Evolutionary conservation across 140 eudicot species (phyloP).

Genomic region (Bidens hawaiensis): DNA sequence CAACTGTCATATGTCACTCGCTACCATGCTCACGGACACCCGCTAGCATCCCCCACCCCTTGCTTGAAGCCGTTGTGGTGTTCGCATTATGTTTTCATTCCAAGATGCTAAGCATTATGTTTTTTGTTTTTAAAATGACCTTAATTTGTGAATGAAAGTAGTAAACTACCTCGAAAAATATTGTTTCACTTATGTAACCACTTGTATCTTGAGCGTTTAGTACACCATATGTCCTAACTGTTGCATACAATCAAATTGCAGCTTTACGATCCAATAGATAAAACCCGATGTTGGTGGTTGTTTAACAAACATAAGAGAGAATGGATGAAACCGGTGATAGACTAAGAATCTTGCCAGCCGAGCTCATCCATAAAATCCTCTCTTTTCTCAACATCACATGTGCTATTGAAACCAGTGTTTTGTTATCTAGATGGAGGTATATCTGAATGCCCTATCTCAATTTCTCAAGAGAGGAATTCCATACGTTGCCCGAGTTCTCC

Average conservation of each 20-base stretch:
- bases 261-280: neutral
- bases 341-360: conserved; percentile 20
- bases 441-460: conserved; percentile 15
- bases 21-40: no score
- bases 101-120: no score
- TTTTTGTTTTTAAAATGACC: no score
- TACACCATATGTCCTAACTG: neutral
- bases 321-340: conserved; percentile 3
- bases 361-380: conserved; percentile 5
- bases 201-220: neutral
- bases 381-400: neutral
- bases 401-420: conserved; percentile 1
- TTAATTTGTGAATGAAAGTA: no score
- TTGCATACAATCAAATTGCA: neutral
- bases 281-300: no score
- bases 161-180: no score
- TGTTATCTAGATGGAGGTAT: conserved; percentile 15
- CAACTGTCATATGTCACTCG: no score
- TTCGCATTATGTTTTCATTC: no score
- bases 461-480: neutral
- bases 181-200: neutral
- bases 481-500: neutral
- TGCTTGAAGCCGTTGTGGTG: no score
- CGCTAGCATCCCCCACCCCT: no score
- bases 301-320: neutral